Percentiles rank a stretch among this genome's conserved stretches.
phyloP scores from a whole-genome alignment of 768 basidiomycete genomes.

The Phanerochaete carnosa region DNA sequence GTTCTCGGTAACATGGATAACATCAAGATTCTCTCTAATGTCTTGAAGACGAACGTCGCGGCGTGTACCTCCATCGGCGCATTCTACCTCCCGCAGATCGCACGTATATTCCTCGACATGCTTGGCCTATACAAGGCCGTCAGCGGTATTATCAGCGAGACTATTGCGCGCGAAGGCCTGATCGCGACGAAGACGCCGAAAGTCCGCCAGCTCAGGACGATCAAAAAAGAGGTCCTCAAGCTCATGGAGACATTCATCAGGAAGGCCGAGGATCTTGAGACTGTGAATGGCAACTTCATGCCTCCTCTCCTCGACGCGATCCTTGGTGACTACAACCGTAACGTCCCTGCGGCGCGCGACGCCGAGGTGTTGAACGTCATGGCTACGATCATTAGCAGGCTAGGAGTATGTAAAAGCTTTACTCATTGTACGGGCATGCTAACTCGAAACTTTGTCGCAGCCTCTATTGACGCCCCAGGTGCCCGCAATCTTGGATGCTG shows the following conservation, averaged over 20 bases:
- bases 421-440: constrained; percentile 6
- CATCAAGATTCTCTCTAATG: constrained; percentile 94
- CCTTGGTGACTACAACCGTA: constrained; percentile 94
- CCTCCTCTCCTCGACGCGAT: constrained; percentile 95
- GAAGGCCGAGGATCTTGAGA: constrained; percentile 94
- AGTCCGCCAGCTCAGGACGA: constrained; percentile 88
- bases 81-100: constrained; percentile 97
- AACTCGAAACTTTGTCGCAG: constrained; percentile 37
- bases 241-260: constrained; percentile 97
- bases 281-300: constrained; percentile 88
- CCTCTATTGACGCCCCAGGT: constrained; percentile 88
- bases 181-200: constrained; percentile 97
- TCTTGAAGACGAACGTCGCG: constrained; percentile 97
- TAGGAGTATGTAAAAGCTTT: constrained; percentile 67
- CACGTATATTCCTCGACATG: constrained; percentile 96
- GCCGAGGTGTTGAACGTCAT: constrained; percentile 97
- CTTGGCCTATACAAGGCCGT: constrained; percentile 97
- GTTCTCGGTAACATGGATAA: constrained; percentile 89
- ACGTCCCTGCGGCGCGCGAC: constrained; percentile 90
- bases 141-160: constrained; percentile 93
- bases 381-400: constrained; percentile 86
- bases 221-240: constrained; percentile 98
- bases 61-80: constrained; percentile 96
- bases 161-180: constrained; percentile 78
- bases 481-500: constrained; percentile 90